Percentiles rank a stretch among this genome's conserved stretches.
These are phyloP conservation scores for Lachancea sp. DNA, from an alignment of 805 yeast genomes.

Conservation along the genomic window DNA sequence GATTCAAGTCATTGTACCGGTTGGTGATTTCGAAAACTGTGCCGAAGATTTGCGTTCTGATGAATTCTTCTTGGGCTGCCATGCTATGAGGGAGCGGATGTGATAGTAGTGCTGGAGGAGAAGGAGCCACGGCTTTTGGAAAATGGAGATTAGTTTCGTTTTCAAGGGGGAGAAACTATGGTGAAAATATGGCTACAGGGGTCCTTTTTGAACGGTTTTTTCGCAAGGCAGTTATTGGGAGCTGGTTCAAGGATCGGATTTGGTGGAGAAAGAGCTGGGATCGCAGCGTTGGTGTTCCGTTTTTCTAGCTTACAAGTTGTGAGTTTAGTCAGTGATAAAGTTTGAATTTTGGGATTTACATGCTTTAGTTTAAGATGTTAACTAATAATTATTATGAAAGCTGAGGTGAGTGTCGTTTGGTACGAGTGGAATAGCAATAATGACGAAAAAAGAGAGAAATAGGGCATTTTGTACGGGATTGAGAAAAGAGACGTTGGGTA, in stretches of 20 bases:
- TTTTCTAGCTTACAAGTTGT: not conserved
- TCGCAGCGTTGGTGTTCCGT: too few species aligned
- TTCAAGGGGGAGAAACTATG: not conserved
- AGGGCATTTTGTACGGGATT: too few species aligned
- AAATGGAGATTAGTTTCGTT: not conserved
- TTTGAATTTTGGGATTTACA: too few species aligned
- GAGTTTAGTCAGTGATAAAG: too few species aligned
- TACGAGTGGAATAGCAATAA: too few species aligned
- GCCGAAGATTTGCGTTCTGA: slow-evolving; percentile 86
- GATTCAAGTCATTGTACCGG: slow-evolving; percentile 85
- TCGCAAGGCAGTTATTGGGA: not conserved
- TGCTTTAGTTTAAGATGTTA: too few species aligned
- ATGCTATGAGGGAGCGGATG: slow-evolving; percentile 2
- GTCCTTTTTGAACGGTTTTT: not conserved
- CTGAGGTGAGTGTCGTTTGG: too few species aligned
- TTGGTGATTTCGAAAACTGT: slow-evolving; percentile 91
- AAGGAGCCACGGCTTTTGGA: too few species aligned
- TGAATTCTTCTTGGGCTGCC: slow-evolving; percentile 37
- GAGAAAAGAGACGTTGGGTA: too few species aligned
- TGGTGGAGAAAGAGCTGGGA: not conserved
- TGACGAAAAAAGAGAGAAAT: too few species aligned
- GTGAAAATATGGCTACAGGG: not conserved
- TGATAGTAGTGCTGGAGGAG: too few species aligned
- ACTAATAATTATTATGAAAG: too few species aligned
- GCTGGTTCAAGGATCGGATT: not conserved